Conservation (phyloP, 2,329 filamentous ascomycete species). For the Nannizziopsis barbatae region DNA sequence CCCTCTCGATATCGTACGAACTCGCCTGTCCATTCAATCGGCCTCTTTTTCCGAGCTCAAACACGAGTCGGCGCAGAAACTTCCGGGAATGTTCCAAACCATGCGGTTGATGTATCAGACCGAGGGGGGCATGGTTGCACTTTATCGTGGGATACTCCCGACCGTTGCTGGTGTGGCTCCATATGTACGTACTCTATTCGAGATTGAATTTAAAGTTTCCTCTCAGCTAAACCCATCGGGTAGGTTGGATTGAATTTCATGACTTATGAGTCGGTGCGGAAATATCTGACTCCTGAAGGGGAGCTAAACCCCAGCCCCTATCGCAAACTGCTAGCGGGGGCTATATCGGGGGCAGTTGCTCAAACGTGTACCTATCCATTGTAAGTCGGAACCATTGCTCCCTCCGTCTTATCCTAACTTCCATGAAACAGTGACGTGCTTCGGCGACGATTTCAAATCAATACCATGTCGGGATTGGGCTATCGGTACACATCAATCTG, state of each 20-base stretch:
- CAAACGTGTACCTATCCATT: conserved; percentile 98
- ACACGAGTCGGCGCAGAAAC: conserved; percentile 42
- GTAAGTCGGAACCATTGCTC: conserved; percentile 39
- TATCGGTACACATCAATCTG: conserved; percentile 84
- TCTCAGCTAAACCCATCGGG: conserved; percentile 15
- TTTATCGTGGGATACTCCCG: conserved; percentile 91
- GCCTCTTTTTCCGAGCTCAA: conserved; percentile 81
- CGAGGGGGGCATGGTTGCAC: conserved; percentile 70
- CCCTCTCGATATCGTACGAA: conserved; percentile 93
- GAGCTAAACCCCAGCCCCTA: conserved; percentile 67
- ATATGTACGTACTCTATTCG: conserved; percentile 51
- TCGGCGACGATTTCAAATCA: conserved; percentile 90
- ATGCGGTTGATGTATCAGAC: conserved; percentile 75
- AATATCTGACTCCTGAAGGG: conserved; percentile 75
- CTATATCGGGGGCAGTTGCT: conserved; percentile 88
- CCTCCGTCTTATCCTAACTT: conserved; percentile 1
- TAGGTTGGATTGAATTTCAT: conserved; percentile 96
- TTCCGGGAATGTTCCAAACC: conserved; percentile 88
- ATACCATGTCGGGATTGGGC: conserved; percentile 97
- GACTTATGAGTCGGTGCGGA: conserved; percentile 84
- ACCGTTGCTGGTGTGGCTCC: conserved; percentile 92
- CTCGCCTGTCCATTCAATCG: conserved; percentile 86
- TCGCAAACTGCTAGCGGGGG: conserved; percentile 79
- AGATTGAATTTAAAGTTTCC: not conserved
- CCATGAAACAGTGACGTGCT: conserved; percentile 61